phyloP scores from a whole-genome alignment of 116 monocot genomes.

The Dioscorea cayenensis region DNA sequence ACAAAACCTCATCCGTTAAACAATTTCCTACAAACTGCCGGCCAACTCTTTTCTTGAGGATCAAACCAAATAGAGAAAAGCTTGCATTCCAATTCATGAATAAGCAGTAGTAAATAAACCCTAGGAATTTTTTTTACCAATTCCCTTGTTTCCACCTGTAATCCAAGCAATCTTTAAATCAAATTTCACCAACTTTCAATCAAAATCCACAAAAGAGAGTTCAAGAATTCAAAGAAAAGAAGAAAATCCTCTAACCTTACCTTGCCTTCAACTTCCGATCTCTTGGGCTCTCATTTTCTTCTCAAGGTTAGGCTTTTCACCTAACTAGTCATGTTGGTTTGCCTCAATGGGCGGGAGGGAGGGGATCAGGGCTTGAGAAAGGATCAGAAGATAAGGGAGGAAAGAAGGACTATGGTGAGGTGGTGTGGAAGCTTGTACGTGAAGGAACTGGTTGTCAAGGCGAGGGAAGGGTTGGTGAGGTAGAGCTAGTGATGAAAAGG shows the following conservation, averaged over 20 bases:
- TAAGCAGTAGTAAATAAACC: neutral
- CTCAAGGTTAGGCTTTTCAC: no score
- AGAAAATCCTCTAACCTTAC: neutral
- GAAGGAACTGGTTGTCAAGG: neutral
- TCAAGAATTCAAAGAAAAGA: neutral
- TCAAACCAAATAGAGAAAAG: no score
- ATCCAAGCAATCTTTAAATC: conserved; percentile 2
- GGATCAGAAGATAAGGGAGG: no score
- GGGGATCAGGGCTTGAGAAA: no score
- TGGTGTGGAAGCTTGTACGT: neutral
- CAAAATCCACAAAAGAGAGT: neutral
- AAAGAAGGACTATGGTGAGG: no score
- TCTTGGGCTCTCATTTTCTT: neutral
- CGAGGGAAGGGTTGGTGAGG: neutral
- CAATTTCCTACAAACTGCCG: no score
- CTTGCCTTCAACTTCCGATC: conserved; percentile 4
- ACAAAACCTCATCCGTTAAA: no score
- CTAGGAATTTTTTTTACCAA: neutral
- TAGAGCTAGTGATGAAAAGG: neutral
- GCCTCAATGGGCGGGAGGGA: no score
- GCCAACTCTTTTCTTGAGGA: conserved; percentile 65
- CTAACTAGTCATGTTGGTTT: no score
- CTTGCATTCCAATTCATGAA: neutral
- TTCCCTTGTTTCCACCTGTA: conserved; percentile 2
- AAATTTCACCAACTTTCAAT: neutral